Evolutionary conservation across 1,284 basidiomycete genomes (phyloP).

Genomic region (Apiotrichum gamsii): DNA sequence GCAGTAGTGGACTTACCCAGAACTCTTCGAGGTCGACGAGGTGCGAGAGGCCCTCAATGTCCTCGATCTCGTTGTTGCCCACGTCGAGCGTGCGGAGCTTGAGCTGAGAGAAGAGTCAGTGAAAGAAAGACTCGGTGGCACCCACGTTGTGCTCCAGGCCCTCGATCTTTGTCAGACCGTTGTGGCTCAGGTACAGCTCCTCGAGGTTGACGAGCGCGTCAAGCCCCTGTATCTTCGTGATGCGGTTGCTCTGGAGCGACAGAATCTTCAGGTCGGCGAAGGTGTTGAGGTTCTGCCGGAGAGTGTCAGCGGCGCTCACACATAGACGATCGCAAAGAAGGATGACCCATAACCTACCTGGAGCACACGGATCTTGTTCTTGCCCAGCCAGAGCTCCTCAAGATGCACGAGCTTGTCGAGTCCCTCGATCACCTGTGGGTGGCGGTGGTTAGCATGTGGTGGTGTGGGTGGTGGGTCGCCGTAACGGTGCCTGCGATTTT

Average conservation of each 20-base stretch:
- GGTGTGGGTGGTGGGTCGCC: no score
- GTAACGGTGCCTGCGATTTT: no score
- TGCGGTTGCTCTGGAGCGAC: conserved; percentile 87
- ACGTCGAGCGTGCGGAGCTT: conserved; percentile 83
- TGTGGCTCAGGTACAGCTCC: conserved; percentile 91
- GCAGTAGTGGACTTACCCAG: conserved; percentile 60
- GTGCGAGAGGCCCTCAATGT: conserved; percentile 74
- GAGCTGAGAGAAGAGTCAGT: conserved; percentile 48
- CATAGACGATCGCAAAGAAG: conserved; percentile 4
- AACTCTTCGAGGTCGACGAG: conserved; percentile 75
- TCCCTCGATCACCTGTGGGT: conserved; percentile 85
- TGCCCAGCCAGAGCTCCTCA: conserved; percentile 92
- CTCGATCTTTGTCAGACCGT: conserved; percentile 78
- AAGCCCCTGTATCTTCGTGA: conserved; percentile 78
- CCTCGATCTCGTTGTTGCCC: conserved; percentile 73
- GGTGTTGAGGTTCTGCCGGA: conserved; percentile 55
- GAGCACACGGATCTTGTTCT: conserved; percentile 88
- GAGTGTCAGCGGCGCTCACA: conserved; percentile 21
- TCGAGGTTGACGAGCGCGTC: conserved; percentile 68
- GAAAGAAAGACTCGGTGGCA: conserved; percentile 3
- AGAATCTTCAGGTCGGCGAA: conserved; percentile 71
- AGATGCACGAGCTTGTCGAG: conserved; percentile 73
- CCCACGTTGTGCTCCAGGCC: conserved; percentile 77
- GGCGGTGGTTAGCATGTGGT: neutral
- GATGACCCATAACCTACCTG: conserved; percentile 54